A percentile compares a stretch with the other conserved stretches of the same genome.
Conservation (phyloP, 495 filamentous ascomycete genomes). For the Neurospora sp. region DNA sequence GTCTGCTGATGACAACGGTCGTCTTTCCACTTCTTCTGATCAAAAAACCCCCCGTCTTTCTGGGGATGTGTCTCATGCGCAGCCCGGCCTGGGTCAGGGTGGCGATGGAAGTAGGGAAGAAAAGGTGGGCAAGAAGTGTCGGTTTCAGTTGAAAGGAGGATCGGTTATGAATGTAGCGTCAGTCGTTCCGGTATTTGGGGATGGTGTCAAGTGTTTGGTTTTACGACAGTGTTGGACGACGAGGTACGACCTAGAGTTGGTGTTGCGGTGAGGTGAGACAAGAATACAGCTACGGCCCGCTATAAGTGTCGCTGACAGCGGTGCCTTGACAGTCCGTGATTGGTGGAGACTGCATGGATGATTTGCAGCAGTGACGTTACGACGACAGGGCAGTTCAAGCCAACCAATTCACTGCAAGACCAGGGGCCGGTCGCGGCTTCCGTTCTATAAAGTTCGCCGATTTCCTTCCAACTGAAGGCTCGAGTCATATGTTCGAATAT, state of each 20-base stretch:
- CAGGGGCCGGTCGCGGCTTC: background rate
- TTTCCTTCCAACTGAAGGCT: background rate
- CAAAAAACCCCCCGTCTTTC: background rate
- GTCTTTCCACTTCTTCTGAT: background rate
- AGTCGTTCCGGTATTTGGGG: background rate
- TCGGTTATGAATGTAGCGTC: background rate
- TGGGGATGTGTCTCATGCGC: background rate
- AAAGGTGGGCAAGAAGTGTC: background rate
- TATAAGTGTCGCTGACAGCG: background rate
- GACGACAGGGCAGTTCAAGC: background rate
- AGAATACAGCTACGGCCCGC: background rate
- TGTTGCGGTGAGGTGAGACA: background rate
- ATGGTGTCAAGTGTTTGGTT: background rate
- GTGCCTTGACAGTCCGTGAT: background rate
- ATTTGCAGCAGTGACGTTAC: background rate
- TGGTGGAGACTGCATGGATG: background rate
- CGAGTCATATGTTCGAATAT: background rate
- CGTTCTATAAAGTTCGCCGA: background rate
- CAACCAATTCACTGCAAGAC: background rate
- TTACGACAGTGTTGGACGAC: background rate
- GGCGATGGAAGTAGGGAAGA: background rate
- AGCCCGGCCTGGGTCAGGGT: background rate
- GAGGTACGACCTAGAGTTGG: background rate
- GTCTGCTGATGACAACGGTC: background rate
- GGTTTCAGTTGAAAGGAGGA: background rate